Base-by-base conservation (phyloP, 257 asterid genomes). In the Solanum dulcamara region DNA sequence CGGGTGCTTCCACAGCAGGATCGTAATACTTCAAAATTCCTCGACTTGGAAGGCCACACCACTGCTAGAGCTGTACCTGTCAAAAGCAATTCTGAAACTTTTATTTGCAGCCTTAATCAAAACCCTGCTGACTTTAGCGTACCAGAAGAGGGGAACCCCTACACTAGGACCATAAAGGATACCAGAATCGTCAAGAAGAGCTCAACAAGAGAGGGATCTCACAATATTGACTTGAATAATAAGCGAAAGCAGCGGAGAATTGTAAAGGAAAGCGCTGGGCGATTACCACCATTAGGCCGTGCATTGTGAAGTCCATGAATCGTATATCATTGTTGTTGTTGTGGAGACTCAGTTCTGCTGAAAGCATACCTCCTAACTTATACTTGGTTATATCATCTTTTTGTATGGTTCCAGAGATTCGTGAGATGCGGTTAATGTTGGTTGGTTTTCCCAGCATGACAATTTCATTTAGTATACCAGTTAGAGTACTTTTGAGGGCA, bases 111-210 rank as follows among this genome's bases (percentile, higher is more conserved):
- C 18, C 88, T 93, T 28, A 94, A 96, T 87, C 86, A 85, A 50
- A 96, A 94, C 88, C 99, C 99, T 13, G 98, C 98, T 50, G 98
- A 97, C 46, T 92, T 95, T 84, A 92, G 93, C 88, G 7, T 86
- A 42, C 94, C 93, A 10, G 92, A 88, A 26, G 91, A 92, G 46
- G 87, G 90, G 80, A 92, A 93, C 60, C 83, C 81, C 85, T 95
- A 51, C 88, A 95, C 95, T 5, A 83, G 93, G 59, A 77, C 87
- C 68, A 89, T 92, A 10, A 91, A 84, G 85, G 96, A 92, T 84
- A 79, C 94, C 83, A 90, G 77, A 83, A 30, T 82, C 10, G 83
- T 86, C 83, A 94, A 85, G 86, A 88, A 81, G 86, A 85, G 35
- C 32, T 83, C 77, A 55, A 59, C 75, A 10, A 89, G 83, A 64